Base-by-base conservation (phyloP, 164 flowering plant species). In the Taxillus chinensis region DNA sequence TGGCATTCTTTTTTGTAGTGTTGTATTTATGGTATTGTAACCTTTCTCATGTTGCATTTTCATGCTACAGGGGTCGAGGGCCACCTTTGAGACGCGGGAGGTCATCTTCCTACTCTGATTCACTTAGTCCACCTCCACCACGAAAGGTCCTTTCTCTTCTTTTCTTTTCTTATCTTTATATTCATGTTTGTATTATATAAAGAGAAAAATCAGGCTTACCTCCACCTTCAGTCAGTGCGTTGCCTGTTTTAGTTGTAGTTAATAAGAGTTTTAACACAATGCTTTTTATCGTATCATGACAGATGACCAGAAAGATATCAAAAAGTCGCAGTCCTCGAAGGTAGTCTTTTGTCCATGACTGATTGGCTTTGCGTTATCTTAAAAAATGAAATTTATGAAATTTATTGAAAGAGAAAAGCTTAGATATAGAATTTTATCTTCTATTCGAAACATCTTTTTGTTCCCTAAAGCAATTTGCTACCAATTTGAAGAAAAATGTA, bases 321-420 rank as follows among this genome's bases (percentile, higher is more conserved):
- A 78, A 82, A 73, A 90, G 93, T 67, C 91, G 90, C 13, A 89
- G 92, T 66, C 98, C 98, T 41, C 83, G 83, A 75, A 92, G 98
- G 96, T 90, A 78, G 50, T 11, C 3, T 49, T 42, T 42, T 40
- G 15, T 55, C 37, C 27, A 9, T 68, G 11, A 45, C 11, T 61
- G 13, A 8, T 7, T 59, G 10, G 7, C 10, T 8, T 62, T 15
- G 11, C 14, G 16, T 39, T 51, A 14, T 6, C 7, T 1, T 27
- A 27, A 27, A 27, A 27, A 27, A 27, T 27, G 27, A 27, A 27
- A 27, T 27, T 27, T 27, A 27, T 27, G 27, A 27, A 27, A 27
- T 0, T 27, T 27, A 14, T 55, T 55, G 40, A 4, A 13, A 13
- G 38, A 17, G 2, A 38, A 55, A n/a, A 38, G 2, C 5, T n/a